phyloP scores from a whole-genome alignment of 148 eudicot genomes.

The Nyssa sinensis region DNA sequence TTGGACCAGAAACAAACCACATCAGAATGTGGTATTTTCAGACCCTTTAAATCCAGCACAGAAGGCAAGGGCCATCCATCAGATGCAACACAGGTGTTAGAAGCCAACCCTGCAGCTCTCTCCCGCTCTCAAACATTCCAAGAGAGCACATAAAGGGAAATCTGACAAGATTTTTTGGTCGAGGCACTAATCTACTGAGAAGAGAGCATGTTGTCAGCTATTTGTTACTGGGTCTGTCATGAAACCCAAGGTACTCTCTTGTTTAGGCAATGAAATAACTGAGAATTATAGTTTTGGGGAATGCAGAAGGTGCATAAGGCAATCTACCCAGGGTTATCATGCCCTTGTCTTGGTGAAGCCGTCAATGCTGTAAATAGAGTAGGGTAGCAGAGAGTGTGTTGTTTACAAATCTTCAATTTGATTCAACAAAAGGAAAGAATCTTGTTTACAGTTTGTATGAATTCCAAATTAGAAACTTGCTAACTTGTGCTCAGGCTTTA shows the following conservation, averaged over 20 bases:
- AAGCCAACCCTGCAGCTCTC: constrained; percentile 33
- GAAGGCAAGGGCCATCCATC: constrained; percentile 11
- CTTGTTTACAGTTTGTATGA: background rate
- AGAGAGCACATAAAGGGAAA: constrained; percentile 19
- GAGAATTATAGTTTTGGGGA: background rate
- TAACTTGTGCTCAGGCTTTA: no score
- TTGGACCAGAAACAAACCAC: background rate
- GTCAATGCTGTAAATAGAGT: constrained; percentile 1
- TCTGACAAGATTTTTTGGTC: background rate
- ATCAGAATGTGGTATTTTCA: constrained; percentile 6
- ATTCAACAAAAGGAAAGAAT: background rate
- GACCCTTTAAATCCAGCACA: constrained; percentile 11
- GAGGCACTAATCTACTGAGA: no score
- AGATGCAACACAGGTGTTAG: constrained; percentile 15
- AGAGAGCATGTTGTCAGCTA: no score
- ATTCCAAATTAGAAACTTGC: background rate
- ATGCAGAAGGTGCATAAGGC: background rate
- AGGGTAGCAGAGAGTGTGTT: background rate
- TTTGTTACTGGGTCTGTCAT: no score
- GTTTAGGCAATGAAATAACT: background rate
- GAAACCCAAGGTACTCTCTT: background rate
- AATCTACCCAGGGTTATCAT: background rate
- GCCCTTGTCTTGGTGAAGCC: background rate
- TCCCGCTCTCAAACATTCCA: constrained; percentile 23
- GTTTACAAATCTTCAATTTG: background rate